These are phyloP conservation scores for Pseudozyma thailandica DNA, from an alignment of 1,284 basidiomycete species.

Conservation along the genomic window DNA sequence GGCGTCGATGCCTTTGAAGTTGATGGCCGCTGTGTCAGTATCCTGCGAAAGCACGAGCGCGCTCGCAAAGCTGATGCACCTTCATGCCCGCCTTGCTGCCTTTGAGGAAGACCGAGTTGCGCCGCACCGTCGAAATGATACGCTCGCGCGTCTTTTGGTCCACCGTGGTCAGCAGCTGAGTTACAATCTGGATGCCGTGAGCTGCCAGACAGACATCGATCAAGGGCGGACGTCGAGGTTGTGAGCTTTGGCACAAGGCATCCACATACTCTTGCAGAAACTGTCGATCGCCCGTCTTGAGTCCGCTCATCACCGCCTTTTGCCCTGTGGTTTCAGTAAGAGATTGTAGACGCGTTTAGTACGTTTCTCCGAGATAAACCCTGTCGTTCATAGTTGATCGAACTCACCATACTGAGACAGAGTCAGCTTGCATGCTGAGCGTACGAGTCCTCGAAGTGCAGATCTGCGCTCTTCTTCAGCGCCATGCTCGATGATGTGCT, in stretches of 20 bases:
- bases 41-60: slow-evolving; percentile 63
- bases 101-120: slow-evolving; percentile 63
- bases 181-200: slow-evolving; percentile 65
- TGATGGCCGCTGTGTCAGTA: slow-evolving; percentile 39
- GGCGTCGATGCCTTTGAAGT: background rate
- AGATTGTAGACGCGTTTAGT: too few species aligned
- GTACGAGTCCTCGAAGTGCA: slow-evolving; percentile 49
- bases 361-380: background rate
- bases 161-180: slow-evolving; percentile 66
- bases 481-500: slow-evolving; percentile 65
- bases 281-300: slow-evolving; percentile 47
- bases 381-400: background rate
- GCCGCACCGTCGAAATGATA: slow-evolving; percentile 62
- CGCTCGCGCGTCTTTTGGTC: slow-evolving; percentile 46
- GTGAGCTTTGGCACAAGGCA: slow-evolving; percentile 48
- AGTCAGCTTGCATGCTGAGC: slow-evolving; percentile 48
- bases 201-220: slow-evolving; percentile 61
- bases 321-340: slow-evolving; percentile 40
- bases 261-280: slow-evolving; percentile 56
- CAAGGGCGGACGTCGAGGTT: slow-evolving; percentile 56
- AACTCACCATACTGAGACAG: slow-evolving; percentile 61
- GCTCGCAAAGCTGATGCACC: slow-evolving; percentile 65
- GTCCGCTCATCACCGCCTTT: slow-evolving; percentile 64
- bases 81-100: slow-evolving; percentile 65
- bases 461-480: slow-evolving; percentile 30